Percentiles rank a stretch among this genome's conserved stretches.
Evolutionary conservation across 2,329 filamentous ascomycete species (phyloP).

Genomic region (Nannizzia gypsea): DNA sequence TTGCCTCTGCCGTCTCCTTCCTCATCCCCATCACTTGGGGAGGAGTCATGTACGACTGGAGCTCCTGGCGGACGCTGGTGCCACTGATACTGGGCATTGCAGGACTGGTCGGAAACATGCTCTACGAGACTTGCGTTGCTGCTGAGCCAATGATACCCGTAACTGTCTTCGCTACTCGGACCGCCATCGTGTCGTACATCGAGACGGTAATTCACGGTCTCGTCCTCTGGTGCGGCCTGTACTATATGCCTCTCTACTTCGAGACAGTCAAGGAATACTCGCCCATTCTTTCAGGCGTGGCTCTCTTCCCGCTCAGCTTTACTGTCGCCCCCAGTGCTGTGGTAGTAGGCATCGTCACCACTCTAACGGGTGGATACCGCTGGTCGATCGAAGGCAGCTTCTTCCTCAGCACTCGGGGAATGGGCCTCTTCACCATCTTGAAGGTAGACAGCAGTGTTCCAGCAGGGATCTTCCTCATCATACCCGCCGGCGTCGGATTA

Average conservation of each 20-base stretch:
- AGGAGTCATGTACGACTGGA: conserved; percentile 54
- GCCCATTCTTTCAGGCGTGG: conserved; percentile 45
- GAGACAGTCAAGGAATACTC: conserved; percentile 41
- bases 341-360: conserved; percentile 37
- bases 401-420: conserved; percentile 46
- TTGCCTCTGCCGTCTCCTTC: conserved; percentile 47
- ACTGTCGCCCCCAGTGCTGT: conserved; percentile 52
- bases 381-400: conserved; percentile 51
- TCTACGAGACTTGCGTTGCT: conserved; percentile 44
- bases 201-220: conserved; percentile 47
- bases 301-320: conserved; percentile 48
- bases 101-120: conserved; percentile 41
- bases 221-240: conserved; percentile 40
- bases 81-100: conserved; percentile 46
- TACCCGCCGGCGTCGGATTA: conserved; percentile 48
- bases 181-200: conserved; percentile 39
- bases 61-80: conserved; percentile 49
- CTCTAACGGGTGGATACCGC: conserved; percentile 47
- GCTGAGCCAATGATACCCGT: conserved; percentile 40
- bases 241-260: conserved; percentile 41
- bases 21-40: conserved; percentile 54
- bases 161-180: conserved; percentile 37
- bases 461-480: conserved; percentile 49
- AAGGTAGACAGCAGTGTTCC: conserved; percentile 38
- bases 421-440: conserved; percentile 37